Conservation (phyloP, 1,284 basidiomycete species). For the Leccinum subrobustum region DNA sequence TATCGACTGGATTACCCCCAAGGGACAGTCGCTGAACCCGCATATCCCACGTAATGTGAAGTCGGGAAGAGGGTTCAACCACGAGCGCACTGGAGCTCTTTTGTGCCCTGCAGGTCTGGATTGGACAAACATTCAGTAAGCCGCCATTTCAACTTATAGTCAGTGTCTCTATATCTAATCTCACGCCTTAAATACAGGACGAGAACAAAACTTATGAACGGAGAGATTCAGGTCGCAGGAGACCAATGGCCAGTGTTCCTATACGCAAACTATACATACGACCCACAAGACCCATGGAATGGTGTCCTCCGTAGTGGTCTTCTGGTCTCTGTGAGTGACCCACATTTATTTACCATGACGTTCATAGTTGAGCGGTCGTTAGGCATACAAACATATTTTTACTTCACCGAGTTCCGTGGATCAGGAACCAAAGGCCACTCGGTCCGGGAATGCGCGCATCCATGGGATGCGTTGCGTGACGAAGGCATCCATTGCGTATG, state of each 20-base stretch:
- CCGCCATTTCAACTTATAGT: background rate
- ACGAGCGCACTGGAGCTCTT: background rate
- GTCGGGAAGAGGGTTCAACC: background rate
- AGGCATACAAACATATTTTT: background rate
- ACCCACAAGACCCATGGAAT: background rate
- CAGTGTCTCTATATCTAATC: background rate
- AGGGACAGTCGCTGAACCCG: background rate
- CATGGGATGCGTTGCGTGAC: background rate
- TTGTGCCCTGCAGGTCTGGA: background rate
- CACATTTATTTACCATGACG: background rate
- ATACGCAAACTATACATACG: no score
- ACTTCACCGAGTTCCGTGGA: background rate
- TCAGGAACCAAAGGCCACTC: background rate
- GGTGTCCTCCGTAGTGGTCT: background rate
- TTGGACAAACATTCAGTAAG: background rate
- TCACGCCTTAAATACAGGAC: background rate
- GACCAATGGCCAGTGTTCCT: background rate
- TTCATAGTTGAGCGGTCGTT: background rate
- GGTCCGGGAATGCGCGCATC: background rate
- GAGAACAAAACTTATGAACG: background rate
- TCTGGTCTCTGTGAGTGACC: background rate
- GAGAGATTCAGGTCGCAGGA: background rate
- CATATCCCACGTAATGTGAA: background rate
- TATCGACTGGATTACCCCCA: background rate
- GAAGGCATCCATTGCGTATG: background rate